phyloP scores from a whole-genome alignment of 768 basidiomycete genomes.

The Crucibulum laeve region DNA sequence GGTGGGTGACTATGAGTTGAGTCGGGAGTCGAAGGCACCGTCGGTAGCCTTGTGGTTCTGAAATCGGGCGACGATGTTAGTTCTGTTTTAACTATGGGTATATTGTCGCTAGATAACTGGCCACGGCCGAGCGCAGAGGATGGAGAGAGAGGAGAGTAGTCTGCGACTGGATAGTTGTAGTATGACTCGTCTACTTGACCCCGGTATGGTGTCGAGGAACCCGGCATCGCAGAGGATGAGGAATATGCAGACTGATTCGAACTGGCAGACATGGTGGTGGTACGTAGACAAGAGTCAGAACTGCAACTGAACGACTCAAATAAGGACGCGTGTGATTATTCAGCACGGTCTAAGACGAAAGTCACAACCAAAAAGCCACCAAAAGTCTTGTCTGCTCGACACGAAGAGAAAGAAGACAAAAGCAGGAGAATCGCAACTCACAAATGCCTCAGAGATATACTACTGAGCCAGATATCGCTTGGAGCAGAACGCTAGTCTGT shows the following conservation, averaged over 20 bases:
- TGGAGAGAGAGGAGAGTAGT: constrained; percentile 12
- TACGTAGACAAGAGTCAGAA: too few relatives aligned
- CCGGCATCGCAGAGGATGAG: too few relatives aligned
- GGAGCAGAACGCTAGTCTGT: constrained; percentile 11
- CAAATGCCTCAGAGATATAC: constrained; percentile 19
- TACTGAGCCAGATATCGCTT: constrained; percentile 14
- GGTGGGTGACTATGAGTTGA: constrained; percentile 21
- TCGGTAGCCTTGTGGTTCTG: constrained; percentile 50
- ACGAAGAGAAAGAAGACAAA: constrained; percentile 17
- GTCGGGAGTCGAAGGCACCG: constrained; percentile 41
- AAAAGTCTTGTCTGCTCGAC: constrained; percentile 8
- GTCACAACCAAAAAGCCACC: constrained; percentile 16
- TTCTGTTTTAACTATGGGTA: constrained; percentile 33
- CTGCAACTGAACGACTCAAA: too few relatives aligned
- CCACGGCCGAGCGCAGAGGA: constrained; percentile 13
- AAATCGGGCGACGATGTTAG: constrained; percentile 49
- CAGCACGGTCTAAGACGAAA: constrained; percentile 14
- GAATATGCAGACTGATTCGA: too few relatives aligned
- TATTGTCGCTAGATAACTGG: constrained; percentile 14
- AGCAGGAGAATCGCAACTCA: constrained; percentile 27
- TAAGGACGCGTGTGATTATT: too few relatives aligned
- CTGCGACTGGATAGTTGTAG: too few relatives aligned
- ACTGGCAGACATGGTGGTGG: too few relatives aligned
- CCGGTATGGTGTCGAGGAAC: too few relatives aligned
- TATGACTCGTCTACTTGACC: too few relatives aligned